Conservation (phyloP, 495 filamentous ascomycete genomes). For the Aspergillus kassunensis region DNA sequence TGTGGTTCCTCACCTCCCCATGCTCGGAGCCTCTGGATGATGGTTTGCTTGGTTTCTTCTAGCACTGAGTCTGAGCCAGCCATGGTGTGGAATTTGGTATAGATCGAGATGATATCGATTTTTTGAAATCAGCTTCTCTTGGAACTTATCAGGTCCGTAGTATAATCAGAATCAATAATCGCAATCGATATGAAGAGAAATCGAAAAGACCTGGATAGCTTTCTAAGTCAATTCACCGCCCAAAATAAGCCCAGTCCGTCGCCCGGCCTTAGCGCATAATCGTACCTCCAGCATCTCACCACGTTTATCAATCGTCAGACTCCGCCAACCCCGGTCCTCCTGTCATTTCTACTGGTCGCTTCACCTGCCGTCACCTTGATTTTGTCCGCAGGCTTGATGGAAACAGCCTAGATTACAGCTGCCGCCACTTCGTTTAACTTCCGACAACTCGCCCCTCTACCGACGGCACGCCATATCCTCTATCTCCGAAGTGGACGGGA, state of each 20-base stretch:
- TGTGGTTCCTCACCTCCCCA: conserved; percentile 66
- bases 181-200: too few relatives aligned
- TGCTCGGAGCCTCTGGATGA: conserved; percentile 49
- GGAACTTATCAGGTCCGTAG: too few relatives aligned
- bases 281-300: conserved; percentile 25
- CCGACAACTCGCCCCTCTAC: background rate
- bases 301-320: conserved; percentile 26
- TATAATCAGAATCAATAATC: too few relatives aligned
- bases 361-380: background rate
- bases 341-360: conserved; percentile 2
- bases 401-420: background rate
- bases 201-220: too few relatives aligned
- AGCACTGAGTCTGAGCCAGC: conserved; percentile 27
- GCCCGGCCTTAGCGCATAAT: conserved; percentile 21
- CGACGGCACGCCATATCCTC: background rate
- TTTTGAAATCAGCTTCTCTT: background rate
- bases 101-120: background rate
- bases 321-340: conserved; percentile 6
- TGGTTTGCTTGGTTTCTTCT: conserved; percentile 44
- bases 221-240: conserved; percentile 10
- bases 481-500: background rate
- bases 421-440: background rate
- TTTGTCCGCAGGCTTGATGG: background rate
- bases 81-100: conserved; percentile 8
- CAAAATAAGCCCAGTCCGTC: background rate